Conservation (phyloP, 2,329 filamentous ascomycete genomes). For the Westerdykella sp. region DNA sequence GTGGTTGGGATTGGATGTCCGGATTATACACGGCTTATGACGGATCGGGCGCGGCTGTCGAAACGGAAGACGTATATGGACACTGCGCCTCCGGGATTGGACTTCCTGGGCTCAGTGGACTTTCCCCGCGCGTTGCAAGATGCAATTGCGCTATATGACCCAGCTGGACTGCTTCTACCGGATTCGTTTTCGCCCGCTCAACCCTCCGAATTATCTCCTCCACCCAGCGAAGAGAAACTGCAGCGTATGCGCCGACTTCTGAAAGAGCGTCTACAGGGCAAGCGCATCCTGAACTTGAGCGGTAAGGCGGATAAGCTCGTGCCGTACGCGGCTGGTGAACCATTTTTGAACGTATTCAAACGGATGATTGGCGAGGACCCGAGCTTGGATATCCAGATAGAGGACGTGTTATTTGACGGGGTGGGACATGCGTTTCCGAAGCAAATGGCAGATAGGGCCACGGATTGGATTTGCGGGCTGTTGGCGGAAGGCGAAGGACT, state of each 20-base stretch:
- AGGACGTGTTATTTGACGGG: conserved; percentile 62
- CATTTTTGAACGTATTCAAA: conserved; percentile 59
- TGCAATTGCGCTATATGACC: conserved; percentile 62
- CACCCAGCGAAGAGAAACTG: conserved; percentile 30
- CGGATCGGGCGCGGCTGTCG: conserved; percentile 66
- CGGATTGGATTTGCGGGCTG: conserved; percentile 53
- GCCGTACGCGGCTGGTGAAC: conserved; percentile 55
- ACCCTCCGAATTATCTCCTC: conserved; percentile 19
- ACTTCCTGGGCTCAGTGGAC: conserved; percentile 69
- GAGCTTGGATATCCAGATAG: conserved; percentile 48
- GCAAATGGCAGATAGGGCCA: conserved; percentile 61
- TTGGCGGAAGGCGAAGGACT: conserved; percentile 16
- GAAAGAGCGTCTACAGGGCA: conserved; percentile 45
- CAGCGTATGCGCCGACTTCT: conserved; percentile 20
- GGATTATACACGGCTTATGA: conserved; percentile 77
- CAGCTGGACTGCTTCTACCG: conserved; percentile 63
- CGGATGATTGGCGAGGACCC: conserved; percentile 49
- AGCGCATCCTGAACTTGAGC: conserved; percentile 33
- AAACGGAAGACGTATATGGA: conserved; percentile 57
- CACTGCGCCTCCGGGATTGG: conserved; percentile 49
- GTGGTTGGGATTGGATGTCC: conserved; percentile 83
- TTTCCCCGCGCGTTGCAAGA: conserved; percentile 66
- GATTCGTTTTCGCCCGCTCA: conserved; percentile 17
- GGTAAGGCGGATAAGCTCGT: conserved; percentile 70
- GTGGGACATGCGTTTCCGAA: conserved; percentile 64